Conservation (phyloP, 306 rosid genomes). For the Castanea crenata region DNA sequence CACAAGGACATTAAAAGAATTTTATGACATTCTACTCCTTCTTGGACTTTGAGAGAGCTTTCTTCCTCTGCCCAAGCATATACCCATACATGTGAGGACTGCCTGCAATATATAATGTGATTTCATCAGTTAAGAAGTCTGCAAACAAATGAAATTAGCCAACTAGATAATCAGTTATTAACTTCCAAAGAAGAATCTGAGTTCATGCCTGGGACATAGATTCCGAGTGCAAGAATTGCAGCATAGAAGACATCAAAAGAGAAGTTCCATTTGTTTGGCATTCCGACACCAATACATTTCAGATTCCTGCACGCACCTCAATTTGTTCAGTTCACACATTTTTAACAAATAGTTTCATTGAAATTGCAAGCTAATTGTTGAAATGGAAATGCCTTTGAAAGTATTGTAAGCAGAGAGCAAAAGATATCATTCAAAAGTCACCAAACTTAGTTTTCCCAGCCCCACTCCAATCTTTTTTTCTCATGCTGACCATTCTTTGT, state of each 20-base stretch:
- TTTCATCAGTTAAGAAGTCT: too few species aligned
- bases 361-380: background rate
- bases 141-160: too few species aligned
- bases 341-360: slow-evolving; percentile 1
- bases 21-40: too few species aligned
- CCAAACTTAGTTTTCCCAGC: background rate
- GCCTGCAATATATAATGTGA: too few species aligned
- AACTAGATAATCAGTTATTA: too few species aligned
- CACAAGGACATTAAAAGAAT: too few species aligned
- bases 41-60: too few species aligned
- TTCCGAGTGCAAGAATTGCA: slow-evolving; percentile 41
- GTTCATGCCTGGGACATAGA: slow-evolving; percentile 70
- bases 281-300: slow-evolving; percentile 64
- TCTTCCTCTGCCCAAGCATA: too few species aligned
- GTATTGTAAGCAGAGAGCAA: background rate
- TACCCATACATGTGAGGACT: too few species aligned
- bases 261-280: slow-evolving; percentile 91
- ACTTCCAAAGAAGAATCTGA: too few species aligned
- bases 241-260: slow-evolving; percentile 63
- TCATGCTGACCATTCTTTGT: background rate
- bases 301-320: slow-evolving; percentile 49
- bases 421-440: background rate
- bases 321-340: background rate
- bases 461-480: background rate
- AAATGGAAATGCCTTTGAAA: background rate